Conservation (phyloP, 106 monocot genomes). For the Iris macrosiphon region DNA sequence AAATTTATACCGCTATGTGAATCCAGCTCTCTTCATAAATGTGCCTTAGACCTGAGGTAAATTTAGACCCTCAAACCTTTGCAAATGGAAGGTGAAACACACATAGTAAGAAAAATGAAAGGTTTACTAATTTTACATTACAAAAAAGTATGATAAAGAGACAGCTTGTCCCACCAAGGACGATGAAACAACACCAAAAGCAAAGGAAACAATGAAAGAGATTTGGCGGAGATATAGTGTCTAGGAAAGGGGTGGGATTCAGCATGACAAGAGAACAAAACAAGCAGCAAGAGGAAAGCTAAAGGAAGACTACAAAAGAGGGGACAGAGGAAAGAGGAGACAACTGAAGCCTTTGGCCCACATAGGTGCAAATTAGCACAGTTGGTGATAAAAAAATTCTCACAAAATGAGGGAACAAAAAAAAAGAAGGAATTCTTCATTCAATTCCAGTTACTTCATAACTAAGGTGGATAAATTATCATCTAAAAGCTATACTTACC, state of each 20-base stretch:
- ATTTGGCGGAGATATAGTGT: slow-evolving; percentile 13
- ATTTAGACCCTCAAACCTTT: no score
- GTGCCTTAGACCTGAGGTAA: no score
- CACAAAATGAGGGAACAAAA: no score
- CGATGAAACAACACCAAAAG: slow-evolving; percentile 1
- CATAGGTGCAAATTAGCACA: neutral
- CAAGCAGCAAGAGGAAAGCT: slow-evolving; percentile 11
- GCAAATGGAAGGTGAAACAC: no score
- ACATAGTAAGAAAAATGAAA: no score
- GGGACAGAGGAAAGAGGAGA: slow-evolving; percentile 1
- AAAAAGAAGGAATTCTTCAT: no score
- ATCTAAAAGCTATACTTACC: no score
- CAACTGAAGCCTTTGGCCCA: slow-evolving; percentile 11
- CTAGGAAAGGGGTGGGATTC: slow-evolving; percentile 4
- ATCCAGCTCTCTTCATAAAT: no score
- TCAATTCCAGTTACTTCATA: no score
- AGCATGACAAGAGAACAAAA: slow-evolving; percentile 10
- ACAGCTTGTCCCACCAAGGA: neutral
- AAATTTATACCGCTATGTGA: no score
- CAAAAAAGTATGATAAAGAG: neutral
- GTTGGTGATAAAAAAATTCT: neutral
- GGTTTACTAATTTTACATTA: no score
- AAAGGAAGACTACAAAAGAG: slow-evolving; percentile 10
- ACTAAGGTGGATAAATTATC: no score
- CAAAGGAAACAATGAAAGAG: slow-evolving; percentile 2